Evolutionary conservation across 2,329 filamentous ascomycete genomes (phyloP), one percentile per base, ranked within the genome.

Genomic region (Colletotrichum sojae): DNA sequence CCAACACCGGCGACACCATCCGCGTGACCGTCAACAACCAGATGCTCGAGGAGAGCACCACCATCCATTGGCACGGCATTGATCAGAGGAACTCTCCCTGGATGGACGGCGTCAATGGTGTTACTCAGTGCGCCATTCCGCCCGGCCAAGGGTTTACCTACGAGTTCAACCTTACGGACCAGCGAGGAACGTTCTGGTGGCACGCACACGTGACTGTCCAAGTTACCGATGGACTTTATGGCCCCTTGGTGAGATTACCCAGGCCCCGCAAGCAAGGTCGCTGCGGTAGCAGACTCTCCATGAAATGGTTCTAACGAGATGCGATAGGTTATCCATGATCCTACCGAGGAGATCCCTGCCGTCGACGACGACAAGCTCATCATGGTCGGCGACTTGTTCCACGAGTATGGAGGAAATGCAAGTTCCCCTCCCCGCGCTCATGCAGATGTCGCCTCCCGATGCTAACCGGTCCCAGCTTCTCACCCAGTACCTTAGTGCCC

Each of bases 21-120:
- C 75, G 80, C 2, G 78, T 85, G 15, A 73, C 73, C 4, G 81
- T 85, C 5, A 75, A 78, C 58, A 85, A 85, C 73, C 71, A 71
- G 9, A 77, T 83, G 73, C 36, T 71, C 15, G 74, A 78, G 45
- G 71, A 71, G 55, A 80, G 76, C 62, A 89, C 90, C 2, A 85
- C 85, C 54, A 82, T 93, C 15, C 91, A 93, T 74, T 93, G 90
- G 80, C 91, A 93, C 74, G 91, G 91, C 18, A 82, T 93, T 71
- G 88, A 87, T 73, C 90, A 92, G 78, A 87, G 86, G 71, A 87
- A 87, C 43, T 88, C 88, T 0, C 89, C 84, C 20, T 85, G 88
- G 71, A 91, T 92, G 88, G 91, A 93, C 73, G 91, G 91, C 3
- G 85, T 90, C 2, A 80, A 84, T 0, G 87, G 86, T 45, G 85